Conservation (phyloP, 129 eudicot species). For the Calendula officinalis region DNA sequence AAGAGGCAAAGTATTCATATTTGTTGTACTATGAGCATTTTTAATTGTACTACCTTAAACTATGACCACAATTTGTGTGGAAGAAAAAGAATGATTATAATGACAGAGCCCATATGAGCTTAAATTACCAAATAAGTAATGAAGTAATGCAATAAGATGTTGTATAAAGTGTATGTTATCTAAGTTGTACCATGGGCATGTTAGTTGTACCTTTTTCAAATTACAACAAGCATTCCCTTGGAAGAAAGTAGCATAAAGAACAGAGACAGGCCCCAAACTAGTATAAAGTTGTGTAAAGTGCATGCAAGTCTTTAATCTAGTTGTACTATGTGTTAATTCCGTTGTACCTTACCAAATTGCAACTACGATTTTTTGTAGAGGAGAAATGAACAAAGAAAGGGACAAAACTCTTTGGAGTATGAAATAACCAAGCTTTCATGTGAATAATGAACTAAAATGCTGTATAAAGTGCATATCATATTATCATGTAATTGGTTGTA, state of each 20-base stretch:
- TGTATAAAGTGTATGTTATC: background rate
- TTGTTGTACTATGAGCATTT: background rate
- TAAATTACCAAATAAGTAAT: slow-evolving; percentile 6
- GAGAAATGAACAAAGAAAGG: background rate
- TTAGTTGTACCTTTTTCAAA: background rate
- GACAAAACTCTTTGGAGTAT: slow-evolving; percentile 4
- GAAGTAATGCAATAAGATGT: slow-evolving; percentile 1
- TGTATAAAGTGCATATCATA: background rate
- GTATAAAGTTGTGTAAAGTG: background rate
- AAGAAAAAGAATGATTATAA: slow-evolving; percentile 1
- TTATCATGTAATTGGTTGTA: background rate
- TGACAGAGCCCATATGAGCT: slow-evolving; percentile 5
- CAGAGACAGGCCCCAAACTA: background rate
- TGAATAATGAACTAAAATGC: slow-evolving; percentile 12
- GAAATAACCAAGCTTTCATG: slow-evolving; percentile 7
- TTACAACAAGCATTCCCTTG: background rate
- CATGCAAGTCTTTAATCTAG: background rate
- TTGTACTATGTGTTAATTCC: background rate
- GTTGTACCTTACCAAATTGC: slow-evolving; percentile 3
- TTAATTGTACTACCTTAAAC: background rate
- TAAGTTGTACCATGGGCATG: slow-evolving; percentile 16
- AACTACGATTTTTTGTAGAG: slow-evolving; percentile 8
- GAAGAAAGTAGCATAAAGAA: background rate
- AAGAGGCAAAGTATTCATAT: background rate
- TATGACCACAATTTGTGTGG: background rate